Base-by-base conservation (phyloP, 768 basidiomycete genomes). In the Kondoa subrosea region DNA sequence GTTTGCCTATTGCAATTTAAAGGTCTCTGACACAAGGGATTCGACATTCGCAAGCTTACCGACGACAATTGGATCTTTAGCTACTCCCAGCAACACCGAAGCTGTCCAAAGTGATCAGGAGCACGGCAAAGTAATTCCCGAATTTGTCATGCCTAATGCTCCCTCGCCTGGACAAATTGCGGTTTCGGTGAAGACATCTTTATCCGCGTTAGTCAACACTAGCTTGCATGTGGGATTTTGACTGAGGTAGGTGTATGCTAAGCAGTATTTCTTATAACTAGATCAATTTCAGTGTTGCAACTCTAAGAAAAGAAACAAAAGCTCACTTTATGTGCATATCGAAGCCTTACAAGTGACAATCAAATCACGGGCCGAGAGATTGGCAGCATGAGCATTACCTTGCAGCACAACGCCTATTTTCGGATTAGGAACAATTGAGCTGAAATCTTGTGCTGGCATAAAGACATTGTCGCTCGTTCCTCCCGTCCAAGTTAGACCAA, bases 381-480 rank as follows among this genome's bases (percentile, higher is more conserved):
- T 8, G n/a, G n/a, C n/a, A 50, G 40, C 40, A 50, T 8, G 8
- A 50, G 21, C 21, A 8, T 50, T 50, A 50, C 40, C 40, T 50
- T 50, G 40, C 21, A 69, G 34, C 2, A 69, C 68, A 26, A 69
- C 67, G 34, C 68, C 68, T 26, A 69, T 69, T 21, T 67, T 60
- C 16, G 68, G 68, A 32, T 62, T 70, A 2, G 68, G 69, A 56
- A n/a, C 32, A 8, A 69, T 69, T n/a, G 57, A 30, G 3, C 34
- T 31, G 33, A 69, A 69, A 69, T 69, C 68, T 60, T 69, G 68
- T 4, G 57, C 59, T 30, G 68, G 68, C 67, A 69, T 67, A 3
- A 40, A 57, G 34, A 33, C 26, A 15, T 34, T 60, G 29, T 69
- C n/a, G 57, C 57, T 69, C 67, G 34, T 68, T 15, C 68, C 68